Evolutionary conservation across 1,284 basidiomycete genomes (phyloP).

Genomic region (Laetiporus sulphureus): DNA sequence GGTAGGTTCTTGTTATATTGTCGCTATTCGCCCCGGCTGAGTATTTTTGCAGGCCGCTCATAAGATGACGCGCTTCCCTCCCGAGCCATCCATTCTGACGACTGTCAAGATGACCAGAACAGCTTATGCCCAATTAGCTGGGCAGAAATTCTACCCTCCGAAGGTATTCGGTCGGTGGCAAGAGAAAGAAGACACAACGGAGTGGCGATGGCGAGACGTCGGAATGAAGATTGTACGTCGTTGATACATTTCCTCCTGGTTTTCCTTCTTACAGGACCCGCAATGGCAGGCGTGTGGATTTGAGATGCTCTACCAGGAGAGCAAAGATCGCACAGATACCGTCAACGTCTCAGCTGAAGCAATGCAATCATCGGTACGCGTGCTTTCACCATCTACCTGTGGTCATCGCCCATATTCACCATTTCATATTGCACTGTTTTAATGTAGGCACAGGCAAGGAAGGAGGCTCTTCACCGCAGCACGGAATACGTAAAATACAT

Average conservation of each 20-base stretch:
- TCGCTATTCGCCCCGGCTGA: not conserved
- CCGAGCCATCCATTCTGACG: conserved; percentile 52
- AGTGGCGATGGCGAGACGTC: conserved; percentile 74
- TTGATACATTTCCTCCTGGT: too few relatives aligned
- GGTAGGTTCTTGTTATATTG: conserved; percentile 37
- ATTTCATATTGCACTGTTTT: not conserved
- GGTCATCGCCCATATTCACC: not conserved
- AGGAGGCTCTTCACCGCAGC: conserved; percentile 58
- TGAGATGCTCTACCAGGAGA: conserved; percentile 89
- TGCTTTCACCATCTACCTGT: too few relatives aligned
- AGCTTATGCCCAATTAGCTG: conserved; percentile 87
- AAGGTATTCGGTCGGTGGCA: conserved; percentile 80
- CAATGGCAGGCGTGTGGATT: conserved; percentile 76
- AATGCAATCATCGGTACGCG: conserved; percentile 43
- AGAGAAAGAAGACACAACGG: conserved; percentile 51
- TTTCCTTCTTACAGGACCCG: too few relatives aligned
- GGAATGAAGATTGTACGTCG: conserved; percentile 83
- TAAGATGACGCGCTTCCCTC: conserved; percentile 84
- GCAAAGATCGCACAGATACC: conserved; percentile 43
- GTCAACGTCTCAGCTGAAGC: conserved; percentile 31
- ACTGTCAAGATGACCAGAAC: conserved; percentile 77
- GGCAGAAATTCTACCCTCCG: conserved; percentile 90
- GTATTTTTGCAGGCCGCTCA: conserved; percentile 60
- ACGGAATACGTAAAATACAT: conserved; percentile 66
- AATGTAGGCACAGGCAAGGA: conserved; percentile 56